Evolutionary conservation across 106 monocot species (phyloP).

Genomic region (Vanilla planifolia): DNA sequence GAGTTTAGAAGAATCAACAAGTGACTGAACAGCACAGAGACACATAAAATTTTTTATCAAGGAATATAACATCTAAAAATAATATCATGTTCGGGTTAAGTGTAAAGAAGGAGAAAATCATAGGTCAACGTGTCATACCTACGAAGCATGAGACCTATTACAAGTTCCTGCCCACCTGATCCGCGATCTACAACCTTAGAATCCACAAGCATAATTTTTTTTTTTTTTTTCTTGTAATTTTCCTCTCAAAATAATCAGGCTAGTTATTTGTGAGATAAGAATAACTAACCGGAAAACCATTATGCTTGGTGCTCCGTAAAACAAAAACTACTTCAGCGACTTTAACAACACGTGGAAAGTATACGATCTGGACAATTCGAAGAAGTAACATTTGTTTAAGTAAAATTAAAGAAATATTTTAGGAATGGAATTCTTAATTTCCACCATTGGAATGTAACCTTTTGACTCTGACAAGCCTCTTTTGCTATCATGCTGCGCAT

Average conservation of each 20-base stretch:
- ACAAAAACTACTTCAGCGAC: conserved; percentile 72
- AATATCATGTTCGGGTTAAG: background rate
- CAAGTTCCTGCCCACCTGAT: conserved; percentile 62
- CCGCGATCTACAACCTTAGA: conserved; percentile 73
- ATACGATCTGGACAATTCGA: conserved; percentile 49
- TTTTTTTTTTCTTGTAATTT: too few relatives aligned
- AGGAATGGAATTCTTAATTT: background rate
- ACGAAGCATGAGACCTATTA: conserved; percentile 89
- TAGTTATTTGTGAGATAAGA: background rate
- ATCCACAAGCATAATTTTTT: too few relatives aligned
- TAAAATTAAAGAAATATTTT: background rate
- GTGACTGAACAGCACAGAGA: conserved; percentile 44
- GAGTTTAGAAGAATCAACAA: conserved; percentile 87
- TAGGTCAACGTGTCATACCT: conserved; percentile 32
- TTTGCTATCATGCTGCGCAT: conserved; percentile 90
- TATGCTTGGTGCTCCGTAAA: conserved; percentile 76
- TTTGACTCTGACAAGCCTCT: conserved; percentile 77
- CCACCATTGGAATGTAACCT: conserved; percentile 24
- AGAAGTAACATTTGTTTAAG: background rate
- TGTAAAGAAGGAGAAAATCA: background rate
- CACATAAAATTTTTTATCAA: background rate
- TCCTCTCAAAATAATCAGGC: too few relatives aligned
- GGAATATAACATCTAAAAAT: background rate
- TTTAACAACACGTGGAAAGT: conserved; percentile 72
- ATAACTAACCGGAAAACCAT: conserved; percentile 90